Evolutionary conservation across 202 grass and related monocot species (phyloP).

Genomic region (Saccharum hybrid): DNA sequence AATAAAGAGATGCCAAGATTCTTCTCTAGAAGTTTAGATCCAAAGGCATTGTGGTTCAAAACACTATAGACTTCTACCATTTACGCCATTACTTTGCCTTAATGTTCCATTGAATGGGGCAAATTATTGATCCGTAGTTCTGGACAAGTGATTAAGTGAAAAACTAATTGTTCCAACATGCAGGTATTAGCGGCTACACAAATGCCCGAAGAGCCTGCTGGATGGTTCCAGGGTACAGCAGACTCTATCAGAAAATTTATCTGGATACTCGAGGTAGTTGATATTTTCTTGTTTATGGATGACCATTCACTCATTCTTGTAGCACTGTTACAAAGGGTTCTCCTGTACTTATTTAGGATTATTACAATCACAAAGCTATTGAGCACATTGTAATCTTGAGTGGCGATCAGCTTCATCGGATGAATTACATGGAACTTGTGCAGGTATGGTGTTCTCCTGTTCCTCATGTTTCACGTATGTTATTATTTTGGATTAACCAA

Average conservation of each 20-base stretch:
- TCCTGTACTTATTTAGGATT: conserved; percentile 53
- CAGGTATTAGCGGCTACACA: conserved; percentile 85
- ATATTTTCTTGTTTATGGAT: conserved; percentile 24
- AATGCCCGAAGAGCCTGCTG: conserved; percentile 65
- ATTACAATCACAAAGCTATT: conserved; percentile 67
- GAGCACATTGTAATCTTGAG: conserved; percentile 74
- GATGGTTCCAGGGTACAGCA: conserved; percentile 85
- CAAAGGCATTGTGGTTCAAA: not conserved
- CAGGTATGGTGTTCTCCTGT: conserved; percentile 46
- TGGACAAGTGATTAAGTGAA: not conserved
- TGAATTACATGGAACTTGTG: conserved; percentile 85
- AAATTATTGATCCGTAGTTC: conserved; percentile 30
- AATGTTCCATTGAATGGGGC: not conserved
- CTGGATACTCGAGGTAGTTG: conserved; percentile 78
- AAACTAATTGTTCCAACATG: conserved; percentile 12
- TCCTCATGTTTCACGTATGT: conserved; percentile 13
- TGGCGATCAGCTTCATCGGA: conserved; percentile 75
- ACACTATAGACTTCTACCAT: not conserved
- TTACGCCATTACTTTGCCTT: conserved; percentile 13
- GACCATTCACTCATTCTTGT: conserved; percentile 2
- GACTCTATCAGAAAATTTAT: conserved; percentile 84
- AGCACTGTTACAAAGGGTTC: not conserved
- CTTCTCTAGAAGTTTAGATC: conserved; percentile 7
- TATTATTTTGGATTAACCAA: conserved; percentile 21
- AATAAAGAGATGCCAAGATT: not conserved